Evolutionary conservation across 2,329 filamentous ascomycete species (phyloP).

Genomic region (Diplodia sapinea): DNA sequence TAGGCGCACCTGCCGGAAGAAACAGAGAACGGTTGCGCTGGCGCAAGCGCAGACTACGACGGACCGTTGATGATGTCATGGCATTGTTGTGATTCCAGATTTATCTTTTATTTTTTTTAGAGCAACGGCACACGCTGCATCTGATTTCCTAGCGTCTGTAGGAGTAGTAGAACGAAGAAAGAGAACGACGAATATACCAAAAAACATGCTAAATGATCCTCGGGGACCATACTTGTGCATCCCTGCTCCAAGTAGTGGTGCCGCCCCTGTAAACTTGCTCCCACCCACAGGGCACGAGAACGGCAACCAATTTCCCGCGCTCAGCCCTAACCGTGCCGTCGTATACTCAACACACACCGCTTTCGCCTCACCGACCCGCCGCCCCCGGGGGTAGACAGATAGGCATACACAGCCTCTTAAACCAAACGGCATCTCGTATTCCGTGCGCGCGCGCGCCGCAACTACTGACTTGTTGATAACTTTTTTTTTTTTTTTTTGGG

Average conservation of each 20-base stretch:
- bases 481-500: background rate
- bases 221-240: background rate
- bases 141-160: background rate
- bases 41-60: constrained; percentile 26
- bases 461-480: background rate
- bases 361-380: constrained; percentile 20
- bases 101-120: background rate
- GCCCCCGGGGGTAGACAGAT: background rate
- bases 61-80: constrained; percentile 26
- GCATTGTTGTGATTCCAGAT: constrained; percentile 17
- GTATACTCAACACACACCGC: constrained; percentile 22
- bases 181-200: background rate
- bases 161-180: background rate
- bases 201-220: background rate
- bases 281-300: too few species aligned
- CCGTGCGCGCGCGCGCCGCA: too few species aligned
- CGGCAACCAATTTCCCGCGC: constrained; percentile 10
- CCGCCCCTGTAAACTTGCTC: background rate
- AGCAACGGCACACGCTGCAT: constrained; percentile 9
- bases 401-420: background rate
- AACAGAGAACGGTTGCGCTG: constrained; percentile 23
- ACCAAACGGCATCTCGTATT: background rate
- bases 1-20: constrained; percentile 4
- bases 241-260: background rate
- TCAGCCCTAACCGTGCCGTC: background rate